These are phyloP conservation scores for Ailanthus altissimus DNA, from an alignment of 345 rosid genomes.

Conservation along the genomic window DNA sequence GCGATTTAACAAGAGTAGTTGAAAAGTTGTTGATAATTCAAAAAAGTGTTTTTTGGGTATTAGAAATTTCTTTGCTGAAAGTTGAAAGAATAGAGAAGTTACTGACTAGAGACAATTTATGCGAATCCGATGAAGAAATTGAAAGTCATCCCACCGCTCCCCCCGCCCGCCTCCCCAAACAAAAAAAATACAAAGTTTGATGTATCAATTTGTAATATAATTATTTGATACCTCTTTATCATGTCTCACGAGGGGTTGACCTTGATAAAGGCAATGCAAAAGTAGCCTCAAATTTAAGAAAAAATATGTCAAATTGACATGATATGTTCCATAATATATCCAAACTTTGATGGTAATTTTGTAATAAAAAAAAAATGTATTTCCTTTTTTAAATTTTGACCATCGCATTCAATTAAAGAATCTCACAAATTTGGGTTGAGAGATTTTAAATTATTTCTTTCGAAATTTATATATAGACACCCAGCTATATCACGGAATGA, in stretches of 20 bases:
- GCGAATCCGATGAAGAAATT: conserved; percentile 25
- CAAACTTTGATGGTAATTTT: background rate
- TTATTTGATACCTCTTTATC: background rate
- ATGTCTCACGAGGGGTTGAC: conserved; percentile 12
- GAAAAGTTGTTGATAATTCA: background rate
- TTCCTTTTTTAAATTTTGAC: background rate
- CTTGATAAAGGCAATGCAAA: background rate
- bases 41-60: background rate
- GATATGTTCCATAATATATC: conserved; percentile 7
- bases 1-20: background rate
- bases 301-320: background rate
- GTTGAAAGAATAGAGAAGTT: background rate
- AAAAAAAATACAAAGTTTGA: too few relatives aligned
- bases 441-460: background rate
- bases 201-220: too few relatives aligned
- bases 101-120: background rate
- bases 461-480: too few relatives aligned
- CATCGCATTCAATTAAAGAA: background rate
- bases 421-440: background rate
- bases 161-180: background rate
- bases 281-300: too few relatives aligned
- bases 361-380: background rate
- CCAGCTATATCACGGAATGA: too few relatives aligned
- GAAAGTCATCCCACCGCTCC: too few relatives aligned
- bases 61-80: background rate